Evolutionary conservation across 768 basidiomycete species (phyloP).

Genomic region (Astraeus odoratus): DNA sequence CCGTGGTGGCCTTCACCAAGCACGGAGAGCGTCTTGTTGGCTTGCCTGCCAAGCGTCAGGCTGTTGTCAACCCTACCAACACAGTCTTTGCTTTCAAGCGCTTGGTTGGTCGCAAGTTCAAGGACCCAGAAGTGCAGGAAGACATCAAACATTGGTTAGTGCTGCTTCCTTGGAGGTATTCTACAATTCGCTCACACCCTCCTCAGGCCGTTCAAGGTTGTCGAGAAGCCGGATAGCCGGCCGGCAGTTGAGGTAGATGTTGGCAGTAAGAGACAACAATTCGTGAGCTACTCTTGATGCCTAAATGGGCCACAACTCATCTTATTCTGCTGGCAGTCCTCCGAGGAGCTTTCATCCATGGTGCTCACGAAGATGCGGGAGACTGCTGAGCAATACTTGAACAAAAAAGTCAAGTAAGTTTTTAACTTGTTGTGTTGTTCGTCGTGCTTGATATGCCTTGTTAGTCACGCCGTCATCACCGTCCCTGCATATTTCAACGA

Average conservation of each 20-base stretch:
- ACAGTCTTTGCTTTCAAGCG: slow-evolving; percentile 95
- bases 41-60: slow-evolving; percentile 95
- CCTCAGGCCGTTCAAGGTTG: slow-evolving; percentile 73
- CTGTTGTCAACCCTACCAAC: slow-evolving; percentile 91
- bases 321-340: slow-evolving; percentile 48
- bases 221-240: slow-evolving; percentile 62
- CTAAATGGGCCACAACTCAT: slow-evolving; percentile 1
- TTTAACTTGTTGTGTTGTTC: neutral
- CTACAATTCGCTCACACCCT: neutral
- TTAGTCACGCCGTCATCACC: slow-evolving; percentile 82
- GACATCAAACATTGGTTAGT: slow-evolving; percentile 80
- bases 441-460: neutral
- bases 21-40: slow-evolving; percentile 96
- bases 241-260: slow-evolving; percentile 83
- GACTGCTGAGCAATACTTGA: slow-evolving; percentile 89
- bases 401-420: slow-evolving; percentile 88
- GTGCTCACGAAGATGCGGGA: slow-evolving; percentile 91
- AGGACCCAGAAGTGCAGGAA: slow-evolving; percentile 88
- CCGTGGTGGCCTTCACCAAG: slow-evolving; percentile 97
- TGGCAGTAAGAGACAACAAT: slow-evolving; percentile 74
- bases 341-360: slow-evolving; percentile 85
- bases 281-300: slow-evolving; percentile 43
- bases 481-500: slow-evolving; percentile 99
- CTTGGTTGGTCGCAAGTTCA: slow-evolving; percentile 88
- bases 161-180: neutral